Base-by-base conservation (phyloP, 345 rosid genomes). In the Moricandia arvensis region DNA sequence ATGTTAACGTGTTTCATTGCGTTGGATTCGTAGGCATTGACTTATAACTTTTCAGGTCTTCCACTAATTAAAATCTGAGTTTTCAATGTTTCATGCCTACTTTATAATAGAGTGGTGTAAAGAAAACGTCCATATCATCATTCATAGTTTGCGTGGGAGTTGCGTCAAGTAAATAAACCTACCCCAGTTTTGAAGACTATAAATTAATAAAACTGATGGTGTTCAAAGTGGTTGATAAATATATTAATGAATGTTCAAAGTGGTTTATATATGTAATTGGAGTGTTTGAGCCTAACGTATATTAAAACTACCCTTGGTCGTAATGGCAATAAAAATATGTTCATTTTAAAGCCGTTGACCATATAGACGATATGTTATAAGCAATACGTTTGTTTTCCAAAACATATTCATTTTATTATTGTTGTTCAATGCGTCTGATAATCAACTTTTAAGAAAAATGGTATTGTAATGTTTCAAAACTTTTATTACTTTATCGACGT, bases 1-100 rank as follows among this genome's bases (percentile, higher is more conserved):
- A 54, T 10, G 61, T 70, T 55, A 63, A 70, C 80, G 66, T 76
- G 75, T 69, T 63, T n/a, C 41, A 3, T 1, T 63, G 51, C 65
- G 59, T 57, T 70, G n/a, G 71, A 29, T 6, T 29, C 17, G 63
- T 29, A 74, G 41, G 16, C 75, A 1, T 63, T 64, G 75, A 71
- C 80, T n/a, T 49, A 18, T 0, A 54, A 9, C 4, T 64, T 33
- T 71, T 33, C 7, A 65, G 13, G 72, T 77, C 76, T 64, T 47
- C 59, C 76, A 66, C 71, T 65, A 8, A 63, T 57, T 63, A 16
- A 43, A 63, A 3, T 63, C 9, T 21, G 41, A 69, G 37, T 35
- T 60, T 51, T 54, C 11, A 55, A 76, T 29, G 62, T 68, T 68
- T 26, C 41, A 49, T 59, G 6, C 45, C 53, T 49, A 62, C 69